Evolutionary conservation across 1,284 basidiomycete species (phyloP), one percentile per base, ranked within the genome.

Genomic region (Papiliotrema flavescens): DNA sequence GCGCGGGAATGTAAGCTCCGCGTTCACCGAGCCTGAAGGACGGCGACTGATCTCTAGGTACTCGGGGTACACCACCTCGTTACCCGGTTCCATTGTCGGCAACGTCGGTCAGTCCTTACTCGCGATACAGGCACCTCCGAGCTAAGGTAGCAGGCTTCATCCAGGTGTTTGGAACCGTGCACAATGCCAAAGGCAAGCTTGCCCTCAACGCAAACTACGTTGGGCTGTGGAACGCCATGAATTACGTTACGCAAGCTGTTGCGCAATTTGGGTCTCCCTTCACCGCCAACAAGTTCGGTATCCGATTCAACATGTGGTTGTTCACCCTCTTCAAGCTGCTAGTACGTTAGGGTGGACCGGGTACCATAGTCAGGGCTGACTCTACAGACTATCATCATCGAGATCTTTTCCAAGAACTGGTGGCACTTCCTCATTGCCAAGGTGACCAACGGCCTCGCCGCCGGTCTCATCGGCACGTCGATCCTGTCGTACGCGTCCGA

Each of bases 371-470:
- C 4, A 3, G 23, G 8, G 3, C 24, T 26, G 6, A 44, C 60
- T 15, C 44, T 42, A 6, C n/a, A 32, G 23, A 48, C 48, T 2
- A 54, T 61, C 35, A 42, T 59, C 19, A 32, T 54, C 26, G 67
- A 71, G 55, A 60, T 60, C 19, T 49, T 66, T 19, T 66, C 67
- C 19, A 60, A 49, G 37, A 44, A 59, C 19, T 66, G 65, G 63
- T 42, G 43, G 19, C 53, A 56, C 34, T 71, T 60, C 62, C 54
- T 69, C 11, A 47, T 60, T 9, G 67, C 63, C 34, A 66, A 66
- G 52, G 43, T 71, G 7, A 45, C 65, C 17, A 55, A 60, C 6
- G 69, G 69, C 22, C 47, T 62, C 4, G 62, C 63, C 8, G 53
- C 59, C 0, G 66, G 63, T 9, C 59, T 64, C 54, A 32, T 64